Conservation (phyloP, 208 protist species). For the Vickermania ingenoplastis region DNA sequence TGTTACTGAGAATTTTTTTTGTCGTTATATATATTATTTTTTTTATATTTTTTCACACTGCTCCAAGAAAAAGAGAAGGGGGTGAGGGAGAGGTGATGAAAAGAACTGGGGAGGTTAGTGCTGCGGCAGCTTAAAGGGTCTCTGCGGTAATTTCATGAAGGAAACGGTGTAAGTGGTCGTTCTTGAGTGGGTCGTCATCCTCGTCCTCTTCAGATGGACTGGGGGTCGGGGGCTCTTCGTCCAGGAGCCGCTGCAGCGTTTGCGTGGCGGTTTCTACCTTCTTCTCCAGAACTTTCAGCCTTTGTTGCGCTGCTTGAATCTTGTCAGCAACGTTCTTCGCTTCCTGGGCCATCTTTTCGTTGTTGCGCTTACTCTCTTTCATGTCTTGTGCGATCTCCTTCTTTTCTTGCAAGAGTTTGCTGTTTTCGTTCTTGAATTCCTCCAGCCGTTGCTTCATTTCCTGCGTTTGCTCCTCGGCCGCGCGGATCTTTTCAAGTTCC, state of each 20-base stretch:
- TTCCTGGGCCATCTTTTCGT: constrained; percentile 45
- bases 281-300: constrained; percentile 43
- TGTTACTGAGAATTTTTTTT: too few relatives aligned
- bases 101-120: not conserved
- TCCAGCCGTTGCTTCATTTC: constrained; percentile 58
- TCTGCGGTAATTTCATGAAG: constrained; percentile 45
- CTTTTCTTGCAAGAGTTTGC: constrained; percentile 38
- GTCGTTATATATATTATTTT: too few relatives aligned
- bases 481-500: constrained; percentile 62
- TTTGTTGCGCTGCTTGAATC: constrained; percentile 38
- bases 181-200: constrained; percentile 43
- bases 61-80: too few relatives aligned
- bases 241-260: constrained; percentile 22
- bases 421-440: constrained; percentile 49
- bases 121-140: constrained; percentile 22
- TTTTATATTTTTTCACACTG: constrained; percentile 2
- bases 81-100: not conserved
- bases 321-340: constrained; percentile 38
- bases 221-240: constrained; percentile 33
- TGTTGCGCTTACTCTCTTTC: constrained; percentile 51
- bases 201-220: constrained; percentile 29
- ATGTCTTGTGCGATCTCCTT: constrained; percentile 45
- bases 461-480: constrained; percentile 64
- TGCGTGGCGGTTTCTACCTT: constrained; percentile 37
- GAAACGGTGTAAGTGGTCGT: constrained; percentile 37